These are phyloP conservation scores for Pichia cephalocereana DNA, from an alignment of 805 yeast species.

Conservation along the genomic window DNA sequence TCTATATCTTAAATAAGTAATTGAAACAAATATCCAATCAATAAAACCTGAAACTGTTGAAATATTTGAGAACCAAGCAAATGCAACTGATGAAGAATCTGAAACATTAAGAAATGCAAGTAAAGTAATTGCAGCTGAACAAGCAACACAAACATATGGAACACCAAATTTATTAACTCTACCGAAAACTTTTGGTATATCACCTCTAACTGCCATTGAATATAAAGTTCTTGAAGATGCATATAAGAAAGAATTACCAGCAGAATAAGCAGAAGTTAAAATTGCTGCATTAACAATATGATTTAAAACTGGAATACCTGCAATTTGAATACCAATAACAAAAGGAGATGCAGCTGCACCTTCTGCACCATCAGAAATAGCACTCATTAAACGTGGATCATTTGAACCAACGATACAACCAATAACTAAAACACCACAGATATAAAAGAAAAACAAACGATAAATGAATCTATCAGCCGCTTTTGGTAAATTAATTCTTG, in stretches of 20 bases:
- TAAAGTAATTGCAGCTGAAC: constrained; percentile 39
- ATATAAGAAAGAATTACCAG: constrained; percentile 70
- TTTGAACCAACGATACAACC: constrained; percentile 52
- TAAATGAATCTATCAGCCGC: constrained; percentile 53
- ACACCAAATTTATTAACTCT: constrained; percentile 59
- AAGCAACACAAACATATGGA: constrained; percentile 46
- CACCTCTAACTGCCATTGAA: constrained; percentile 65
- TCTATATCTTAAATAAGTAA: constrained; percentile 55
- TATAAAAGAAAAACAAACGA: constrained; percentile 53
- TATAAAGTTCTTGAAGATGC: constrained; percentile 67
- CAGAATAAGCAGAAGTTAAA: constrained; percentile 40
- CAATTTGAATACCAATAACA: constrained; percentile 70
- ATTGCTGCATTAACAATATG: constrained; percentile 75
- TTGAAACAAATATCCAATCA: constrained; percentile 48
- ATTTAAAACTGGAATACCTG: constrained; percentile 59
- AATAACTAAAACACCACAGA: constrained; percentile 45
- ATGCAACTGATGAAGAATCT: constrained; percentile 46
- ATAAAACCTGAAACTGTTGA: constrained; percentile 61
- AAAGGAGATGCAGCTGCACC: constrained; percentile 82
- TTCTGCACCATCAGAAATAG: constrained; percentile 33
- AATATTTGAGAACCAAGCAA: constrained; percentile 60
- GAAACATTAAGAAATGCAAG: constrained; percentile 63
- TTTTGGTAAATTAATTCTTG: constrained; percentile 52
- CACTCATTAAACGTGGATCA: constrained; percentile 37
- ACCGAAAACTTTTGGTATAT: constrained; percentile 60